Percentiles rank a stretch among this genome's conserved stretches.
Evolutionary conservation across 139 green algal species (phyloP).

Genomic region (Edaphochlamys debaryana): DNA sequence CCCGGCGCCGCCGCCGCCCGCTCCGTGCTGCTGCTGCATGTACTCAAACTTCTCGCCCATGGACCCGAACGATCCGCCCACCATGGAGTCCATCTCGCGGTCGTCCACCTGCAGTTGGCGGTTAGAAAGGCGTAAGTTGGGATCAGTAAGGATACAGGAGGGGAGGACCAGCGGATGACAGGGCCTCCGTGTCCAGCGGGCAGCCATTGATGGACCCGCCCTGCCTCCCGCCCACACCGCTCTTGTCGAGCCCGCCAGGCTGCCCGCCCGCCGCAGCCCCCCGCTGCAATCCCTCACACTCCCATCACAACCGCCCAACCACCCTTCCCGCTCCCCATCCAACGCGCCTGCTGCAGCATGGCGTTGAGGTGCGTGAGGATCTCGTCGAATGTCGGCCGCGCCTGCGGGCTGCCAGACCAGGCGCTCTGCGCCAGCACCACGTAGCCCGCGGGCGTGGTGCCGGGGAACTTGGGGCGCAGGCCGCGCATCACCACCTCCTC

Average conservation of each 20-base stretch:
- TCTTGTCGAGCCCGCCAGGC: no score
- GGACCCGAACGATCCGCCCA: slow-evolving; percentile 34
- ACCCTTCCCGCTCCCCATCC: background rate
- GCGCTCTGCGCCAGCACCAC: slow-evolving; percentile 54
- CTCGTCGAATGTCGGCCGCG: slow-evolving; percentile 64
- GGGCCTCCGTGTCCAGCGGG: no score
- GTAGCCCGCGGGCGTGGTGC: slow-evolving; percentile 53
- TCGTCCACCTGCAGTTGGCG: slow-evolving; percentile 41
- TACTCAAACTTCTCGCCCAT: slow-evolving; percentile 50
- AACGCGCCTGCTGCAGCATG: slow-evolving; percentile 47
- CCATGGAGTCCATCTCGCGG: slow-evolving; percentile 41
- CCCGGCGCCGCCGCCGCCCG: background rate
- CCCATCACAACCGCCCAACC: background rate
- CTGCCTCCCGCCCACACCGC: no score
- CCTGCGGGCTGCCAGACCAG: slow-evolving; percentile 52
- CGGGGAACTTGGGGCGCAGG: slow-evolving; percentile 64
- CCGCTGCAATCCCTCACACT: no score
- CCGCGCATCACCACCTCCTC: slow-evolving; percentile 70
- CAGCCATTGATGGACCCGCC: no score
- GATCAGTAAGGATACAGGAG: no score
- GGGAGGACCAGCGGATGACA: no score
- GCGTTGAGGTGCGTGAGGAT: slow-evolving; percentile 47
- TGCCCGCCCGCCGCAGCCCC: no score
- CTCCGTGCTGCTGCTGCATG: slow-evolving; percentile 34
- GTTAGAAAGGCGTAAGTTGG: background rate